Conservation (phyloP, 805 yeast species). For the Vanderwaltozyma tropicalis region DNA sequence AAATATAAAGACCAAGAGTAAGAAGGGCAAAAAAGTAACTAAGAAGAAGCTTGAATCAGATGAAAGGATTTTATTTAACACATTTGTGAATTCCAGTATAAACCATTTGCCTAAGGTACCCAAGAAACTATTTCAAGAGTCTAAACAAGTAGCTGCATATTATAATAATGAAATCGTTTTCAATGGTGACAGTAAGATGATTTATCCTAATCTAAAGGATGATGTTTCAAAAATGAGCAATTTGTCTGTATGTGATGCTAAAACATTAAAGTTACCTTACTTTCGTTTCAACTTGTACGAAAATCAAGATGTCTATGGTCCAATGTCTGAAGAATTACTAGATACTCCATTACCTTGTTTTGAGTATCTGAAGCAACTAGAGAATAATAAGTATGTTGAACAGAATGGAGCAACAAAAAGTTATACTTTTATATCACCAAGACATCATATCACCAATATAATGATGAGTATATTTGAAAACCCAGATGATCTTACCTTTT, state of each 20-base stretch:
- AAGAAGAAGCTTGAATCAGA: background rate
- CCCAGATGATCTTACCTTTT: conserved; percentile 5
- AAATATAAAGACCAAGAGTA: too few relatives aligned
- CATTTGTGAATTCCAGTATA: conserved; percentile 6
- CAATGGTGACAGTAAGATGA: background rate
- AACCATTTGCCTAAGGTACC: conserved; percentile 5
- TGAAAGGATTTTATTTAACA: conserved; percentile 30
- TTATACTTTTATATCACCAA: conserved; percentile 18
- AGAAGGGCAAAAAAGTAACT: too few relatives aligned
- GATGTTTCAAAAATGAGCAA: conserved; percentile 6
- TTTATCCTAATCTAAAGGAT: conserved; percentile 6
- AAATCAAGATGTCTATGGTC: conserved; percentile 12
- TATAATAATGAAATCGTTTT: conserved; percentile 2
- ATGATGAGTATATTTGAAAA: conserved; percentile 17
- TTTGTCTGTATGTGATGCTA: conserved; percentile 3
- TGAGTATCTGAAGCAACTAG: conserved; percentile 10
- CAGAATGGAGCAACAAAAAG: conserved; percentile 4
- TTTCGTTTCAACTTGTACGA: conserved; percentile 17
- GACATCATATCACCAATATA: conserved; percentile 24
- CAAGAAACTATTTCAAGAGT: conserved; percentile 1
- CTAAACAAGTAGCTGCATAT: conserved; percentile 14
- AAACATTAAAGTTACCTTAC: conserved; percentile 8
- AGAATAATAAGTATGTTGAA: background rate
- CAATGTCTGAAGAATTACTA: conserved; percentile 14
- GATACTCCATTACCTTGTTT: conserved; percentile 17